These are phyloP conservation scores for Mucor racemosus DNA, from an alignment of 371 early-diverging fungal species.

Conservation along the genomic window DNA sequence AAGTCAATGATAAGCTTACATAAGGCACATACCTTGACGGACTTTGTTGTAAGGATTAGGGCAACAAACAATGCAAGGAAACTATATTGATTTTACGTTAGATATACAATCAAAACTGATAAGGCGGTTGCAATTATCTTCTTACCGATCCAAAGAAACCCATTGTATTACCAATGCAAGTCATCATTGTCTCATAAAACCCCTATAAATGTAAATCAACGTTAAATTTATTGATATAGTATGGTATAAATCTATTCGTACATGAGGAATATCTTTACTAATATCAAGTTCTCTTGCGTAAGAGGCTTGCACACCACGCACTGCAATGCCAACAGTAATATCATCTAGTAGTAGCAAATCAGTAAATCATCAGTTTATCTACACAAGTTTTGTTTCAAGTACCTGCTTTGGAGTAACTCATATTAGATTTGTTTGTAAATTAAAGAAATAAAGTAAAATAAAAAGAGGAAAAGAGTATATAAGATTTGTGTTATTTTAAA, in stretches of 20 bases:
- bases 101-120: neutral
- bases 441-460: slow-evolving; percentile 3
- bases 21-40: slow-evolving; percentile 46
- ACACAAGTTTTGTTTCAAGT: neutral
- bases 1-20: neutral
- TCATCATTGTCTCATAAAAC: slow-evolving; percentile 53
- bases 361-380: neutral
- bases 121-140: neutral
- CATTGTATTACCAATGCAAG: slow-evolving; percentile 45
- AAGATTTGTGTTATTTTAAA: neutral
- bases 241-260: slow-evolving; percentile 8
- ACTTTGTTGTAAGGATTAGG: slow-evolving; percentile 81
- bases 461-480: slow-evolving; percentile 6
- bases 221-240: neutral
- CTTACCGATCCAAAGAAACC: slow-evolving; percentile 57
- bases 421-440: neutral
- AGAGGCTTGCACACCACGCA: slow-evolving; percentile 37
- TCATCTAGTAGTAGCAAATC: slow-evolving; percentile 15
- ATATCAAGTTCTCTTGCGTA: slow-evolving; percentile 39
- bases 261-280: slow-evolving; percentile 33
- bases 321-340: slow-evolving; percentile 25
- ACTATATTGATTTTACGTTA: slow-evolving; percentile 9
- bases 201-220: slow-evolving; percentile 25
- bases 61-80: slow-evolving; percentile 62
- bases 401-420: slow-evolving; percentile 20